phyloP scores from a whole-genome alignment of 1,284 basidiomycete species.

The Golubevia sp. region DNA sequence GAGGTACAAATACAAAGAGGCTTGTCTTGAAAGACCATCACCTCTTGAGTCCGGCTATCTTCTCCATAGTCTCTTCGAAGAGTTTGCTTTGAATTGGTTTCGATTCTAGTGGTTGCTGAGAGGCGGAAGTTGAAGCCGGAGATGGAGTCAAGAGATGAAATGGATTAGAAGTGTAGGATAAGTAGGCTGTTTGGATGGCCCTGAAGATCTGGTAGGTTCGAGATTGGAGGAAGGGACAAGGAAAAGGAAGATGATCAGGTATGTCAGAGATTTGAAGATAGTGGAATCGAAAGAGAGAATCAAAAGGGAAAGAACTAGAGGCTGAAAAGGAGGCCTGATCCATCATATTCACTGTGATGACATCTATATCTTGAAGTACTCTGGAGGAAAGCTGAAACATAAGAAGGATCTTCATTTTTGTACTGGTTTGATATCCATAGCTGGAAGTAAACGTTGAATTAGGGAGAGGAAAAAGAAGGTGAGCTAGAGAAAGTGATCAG shows the following conservation, averaged over 20 bases:
- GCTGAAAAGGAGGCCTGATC: constrained; percentile 1
- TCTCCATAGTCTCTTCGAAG: background rate
- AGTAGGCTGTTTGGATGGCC: background rate
- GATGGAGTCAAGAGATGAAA: background rate
- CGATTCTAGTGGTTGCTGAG: background rate
- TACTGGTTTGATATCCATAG: constrained; percentile 16
- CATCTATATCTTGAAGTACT: constrained; percentile 6
- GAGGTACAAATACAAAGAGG: too few relatives aligned
- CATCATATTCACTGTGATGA: constrained; percentile 4
- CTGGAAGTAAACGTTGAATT: constrained; percentile 5
- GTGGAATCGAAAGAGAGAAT: background rate
- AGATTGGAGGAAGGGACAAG: background rate
- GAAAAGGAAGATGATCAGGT: background rate
- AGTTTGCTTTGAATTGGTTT: background rate
- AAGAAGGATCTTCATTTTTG: constrained; percentile 15
- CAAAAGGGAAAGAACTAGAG: constrained; percentile 10
- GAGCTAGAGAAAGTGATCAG: too few relatives aligned
- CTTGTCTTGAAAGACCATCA: background rate
- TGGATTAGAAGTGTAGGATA: background rate
- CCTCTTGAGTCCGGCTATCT: background rate
- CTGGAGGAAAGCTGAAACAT: constrained; percentile 10
- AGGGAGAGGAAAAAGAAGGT: background rate
- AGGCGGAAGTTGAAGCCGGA: background rate
- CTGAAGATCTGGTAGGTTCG: background rate
- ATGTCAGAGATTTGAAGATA: background rate